Conservation (phyloP, 2,329 filamentous ascomycete genomes). For the Fusarium verrucosum region DNA sequence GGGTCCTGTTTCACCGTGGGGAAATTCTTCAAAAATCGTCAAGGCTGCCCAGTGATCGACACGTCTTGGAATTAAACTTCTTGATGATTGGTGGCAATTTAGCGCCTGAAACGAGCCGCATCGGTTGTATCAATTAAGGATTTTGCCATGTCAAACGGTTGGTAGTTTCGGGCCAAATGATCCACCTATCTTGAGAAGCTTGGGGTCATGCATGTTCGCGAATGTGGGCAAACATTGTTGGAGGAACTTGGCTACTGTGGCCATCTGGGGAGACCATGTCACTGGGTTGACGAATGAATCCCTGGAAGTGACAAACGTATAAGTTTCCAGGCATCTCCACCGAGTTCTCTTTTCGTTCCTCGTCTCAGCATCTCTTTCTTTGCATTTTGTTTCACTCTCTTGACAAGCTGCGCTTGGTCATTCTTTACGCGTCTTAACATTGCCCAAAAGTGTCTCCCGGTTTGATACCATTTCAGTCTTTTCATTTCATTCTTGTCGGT, state of each 20-base stretch:
- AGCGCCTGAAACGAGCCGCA: constrained; percentile 21
- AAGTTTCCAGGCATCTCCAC: constrained; percentile 10
- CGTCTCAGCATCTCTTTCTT: constrained; percentile 33
- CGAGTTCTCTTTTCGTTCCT: background rate
- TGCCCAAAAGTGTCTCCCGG: constrained; percentile 27
- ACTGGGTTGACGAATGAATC: constrained; percentile 7
- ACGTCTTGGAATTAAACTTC: background rate
- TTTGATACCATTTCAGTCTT: constrained; percentile 33
- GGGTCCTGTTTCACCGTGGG: constrained; percentile 27
- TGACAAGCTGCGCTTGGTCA: constrained; percentile 43
- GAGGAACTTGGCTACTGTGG: constrained; percentile 1
- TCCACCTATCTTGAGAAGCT: background rate
- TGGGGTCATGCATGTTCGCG: background rate
- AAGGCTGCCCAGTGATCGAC: constrained; percentile 1
- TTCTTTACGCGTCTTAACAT: constrained; percentile 26
- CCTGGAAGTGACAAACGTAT: constrained; percentile 27
- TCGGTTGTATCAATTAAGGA: constrained; percentile 31
- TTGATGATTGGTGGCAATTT: constrained; percentile 34
- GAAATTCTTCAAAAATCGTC: background rate
- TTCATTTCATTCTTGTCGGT: background rate
- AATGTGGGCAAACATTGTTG: background rate
- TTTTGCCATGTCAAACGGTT: constrained; percentile 29
- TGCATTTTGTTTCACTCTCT: constrained; percentile 34
- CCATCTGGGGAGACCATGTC: constrained; percentile 5
- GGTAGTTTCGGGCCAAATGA: constrained; percentile 20